A percentile compares a stretch with the other conserved stretches of the same genome.
Evolutionary conservation across 2,329 filamentous ascomycete species (phyloP).

Genomic region (Orbilia oligospora): DNA sequence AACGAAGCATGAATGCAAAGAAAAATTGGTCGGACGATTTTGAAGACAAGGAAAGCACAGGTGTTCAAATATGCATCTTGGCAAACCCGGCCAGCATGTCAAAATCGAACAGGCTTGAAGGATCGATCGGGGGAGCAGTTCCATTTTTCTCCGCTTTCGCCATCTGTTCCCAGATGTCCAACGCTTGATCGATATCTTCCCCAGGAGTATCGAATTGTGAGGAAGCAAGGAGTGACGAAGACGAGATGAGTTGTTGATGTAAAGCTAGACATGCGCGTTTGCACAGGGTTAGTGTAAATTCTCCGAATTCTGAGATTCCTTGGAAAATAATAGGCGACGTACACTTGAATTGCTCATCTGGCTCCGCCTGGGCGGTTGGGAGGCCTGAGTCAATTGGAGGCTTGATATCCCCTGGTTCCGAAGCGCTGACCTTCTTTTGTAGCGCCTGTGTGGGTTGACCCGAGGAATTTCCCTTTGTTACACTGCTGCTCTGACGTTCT

Average conservation of each 20-base stretch:
- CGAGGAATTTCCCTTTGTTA: constrained; percentile 9
- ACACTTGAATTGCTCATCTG: constrained; percentile 22
- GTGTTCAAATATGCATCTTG: constrained; percentile 4
- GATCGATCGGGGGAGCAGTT: constrained; percentile 15
- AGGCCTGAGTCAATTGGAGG: neutral
- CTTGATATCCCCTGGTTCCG: neutral
- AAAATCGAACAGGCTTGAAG: neutral
- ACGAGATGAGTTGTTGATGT: constrained; percentile 22
- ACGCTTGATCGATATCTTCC: constrained; percentile 4
- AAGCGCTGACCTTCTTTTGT: constrained; percentile 8
- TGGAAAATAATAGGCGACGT: neutral
- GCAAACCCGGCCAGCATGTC: constrained; percentile 16
- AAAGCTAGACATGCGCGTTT: constrained; percentile 15
- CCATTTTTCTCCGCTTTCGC: constrained; percentile 10
- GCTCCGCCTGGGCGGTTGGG: neutral
- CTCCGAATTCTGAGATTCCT: constrained; percentile 14
- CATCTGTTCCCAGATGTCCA: constrained; percentile 24
- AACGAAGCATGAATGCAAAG: constrained; percentile 7
- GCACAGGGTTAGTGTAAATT: constrained; percentile 10
- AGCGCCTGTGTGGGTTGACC: neutral
- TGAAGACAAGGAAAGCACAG: neutral
- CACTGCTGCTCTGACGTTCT: constrained; percentile 3
- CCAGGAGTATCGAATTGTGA: neutral
- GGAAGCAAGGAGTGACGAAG: neutral
- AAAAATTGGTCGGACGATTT: constrained; percentile 20